Evolutionary conservation across 257 asterid species (phyloP).

Genomic region (Eustoma russellianum): DNA sequence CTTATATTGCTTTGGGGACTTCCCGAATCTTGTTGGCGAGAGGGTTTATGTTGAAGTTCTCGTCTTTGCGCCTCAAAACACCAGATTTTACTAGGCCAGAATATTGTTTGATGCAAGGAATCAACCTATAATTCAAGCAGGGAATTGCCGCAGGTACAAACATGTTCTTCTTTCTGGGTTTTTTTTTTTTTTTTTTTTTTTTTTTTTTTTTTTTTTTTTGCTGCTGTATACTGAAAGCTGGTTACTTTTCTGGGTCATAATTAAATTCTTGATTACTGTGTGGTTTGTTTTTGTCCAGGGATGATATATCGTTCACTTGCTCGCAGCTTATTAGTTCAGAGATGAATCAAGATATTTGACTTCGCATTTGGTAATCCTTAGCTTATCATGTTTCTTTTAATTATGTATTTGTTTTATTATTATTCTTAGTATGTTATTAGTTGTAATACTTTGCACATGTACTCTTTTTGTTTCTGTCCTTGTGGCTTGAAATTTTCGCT

Average conservation of each 20-base stretch:
- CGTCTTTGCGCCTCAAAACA: too few relatives aligned
- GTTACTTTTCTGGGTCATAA: not conserved
- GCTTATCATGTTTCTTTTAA: not conserved
- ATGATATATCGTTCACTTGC: not conserved
- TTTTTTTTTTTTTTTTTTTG: not conserved
- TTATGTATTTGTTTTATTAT: not conserved
- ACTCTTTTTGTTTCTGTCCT: not conserved
- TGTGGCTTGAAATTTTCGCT: too few relatives aligned
- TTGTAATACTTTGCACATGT: not conserved
- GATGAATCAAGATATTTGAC: conserved; percentile 7
- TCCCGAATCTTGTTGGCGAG: too few relatives aligned
- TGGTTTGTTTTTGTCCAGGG: conserved; percentile 10
- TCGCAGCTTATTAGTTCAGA: not conserved
- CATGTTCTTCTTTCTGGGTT: not conserved
- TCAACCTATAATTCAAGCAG: too few relatives aligned
- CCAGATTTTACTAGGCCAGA: too few relatives aligned
- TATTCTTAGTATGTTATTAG: too few relatives aligned
- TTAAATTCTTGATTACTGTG: conserved; percentile 4
- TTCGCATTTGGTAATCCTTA: conserved; percentile 6
- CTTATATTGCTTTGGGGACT: too few relatives aligned
- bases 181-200: not conserved
- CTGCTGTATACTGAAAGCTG: too few relatives aligned
- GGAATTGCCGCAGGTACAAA: not conserved
- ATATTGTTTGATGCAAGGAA: too few relatives aligned
- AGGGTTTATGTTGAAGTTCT: too few relatives aligned